Evolutionary conservation across 495 filamentous ascomycete genomes (phyloP), one percentile per base, ranked within the genome.

Genomic region (Echria macrotheca): DNA sequence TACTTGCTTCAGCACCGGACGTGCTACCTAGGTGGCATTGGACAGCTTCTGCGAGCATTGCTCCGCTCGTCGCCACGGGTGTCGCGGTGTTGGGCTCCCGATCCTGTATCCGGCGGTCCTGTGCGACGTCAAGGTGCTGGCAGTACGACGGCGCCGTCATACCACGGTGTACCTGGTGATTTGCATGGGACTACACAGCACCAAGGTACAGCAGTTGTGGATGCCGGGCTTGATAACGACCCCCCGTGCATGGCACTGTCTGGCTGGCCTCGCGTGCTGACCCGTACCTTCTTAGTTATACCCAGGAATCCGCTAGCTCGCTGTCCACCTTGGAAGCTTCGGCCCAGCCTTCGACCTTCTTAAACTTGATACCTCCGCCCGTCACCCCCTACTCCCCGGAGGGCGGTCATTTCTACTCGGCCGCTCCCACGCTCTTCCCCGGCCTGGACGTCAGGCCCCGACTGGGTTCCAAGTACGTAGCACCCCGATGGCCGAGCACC

Each of bases 391-490:
- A 74, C 62, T 63, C 69, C 48, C 60, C 70, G 47, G 73, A 76
- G 43, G 64, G 60, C 50, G 49, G 58, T 45, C 61, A 67, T 46
- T 74, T 71, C 53, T 75, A 73, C 54, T 65, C 56, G 25, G 29
- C 68, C 33, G 60, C 66, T 48, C 64, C 71, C 55, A 69, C 69
- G 51, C 50, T 71, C 50, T 75, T 65, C 53, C 55, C 69, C 49
- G 53, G 64, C 40, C 61, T 76, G 37, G 71, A 76, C 65, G 68
- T 71, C 59, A 71, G 71, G 66, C 59, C 68, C 53, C 69, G 70
- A 65, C 68, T 76, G 59, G 67, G 66, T 60, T 73, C 69, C 53
- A 74, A 66, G 73, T 76, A 73, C 55, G 73, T 75, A 45, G 48
- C 57, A 57, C 65, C 35, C 26, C 35, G 14, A 52, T 37, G 43